A percentile compares a stretch with the other conserved stretches of the same genome.
Conservation (phyloP, 176 grass and related monocot genomes). For the Calamus simplicifolius region DNA sequence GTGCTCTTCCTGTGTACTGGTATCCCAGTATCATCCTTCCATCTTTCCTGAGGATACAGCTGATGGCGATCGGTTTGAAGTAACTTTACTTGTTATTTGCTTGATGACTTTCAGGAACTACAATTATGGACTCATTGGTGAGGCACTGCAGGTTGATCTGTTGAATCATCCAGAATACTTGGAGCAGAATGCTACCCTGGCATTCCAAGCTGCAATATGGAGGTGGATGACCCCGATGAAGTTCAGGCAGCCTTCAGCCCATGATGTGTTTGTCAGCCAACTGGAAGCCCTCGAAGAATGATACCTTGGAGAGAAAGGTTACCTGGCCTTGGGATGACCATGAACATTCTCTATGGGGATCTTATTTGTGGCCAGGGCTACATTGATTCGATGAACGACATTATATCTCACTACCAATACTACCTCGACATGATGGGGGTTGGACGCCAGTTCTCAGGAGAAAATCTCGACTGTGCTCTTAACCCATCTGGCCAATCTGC, state of each 20-base stretch:
- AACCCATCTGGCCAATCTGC: constrained; percentile 27
- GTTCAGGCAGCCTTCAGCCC: constrained; percentile 74
- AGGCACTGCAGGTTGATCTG: constrained; percentile 66
- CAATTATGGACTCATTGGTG: constrained; percentile 68
- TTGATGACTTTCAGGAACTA: constrained; percentile 43
- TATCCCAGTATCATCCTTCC: no score
- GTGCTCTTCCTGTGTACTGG: no score
- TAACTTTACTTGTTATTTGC: no score
- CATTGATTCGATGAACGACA: constrained; percentile 51
- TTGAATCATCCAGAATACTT: constrained; percentile 86
- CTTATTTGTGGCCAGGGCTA: constrained; percentile 52
- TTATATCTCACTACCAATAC: constrained; percentile 65
- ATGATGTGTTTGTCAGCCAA: constrained; percentile 83
- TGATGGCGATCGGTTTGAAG: no score
- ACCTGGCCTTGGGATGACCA: constrained; percentile 80
- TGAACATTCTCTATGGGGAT: constrained; percentile 81
- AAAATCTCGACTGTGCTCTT: constrained; percentile 82
- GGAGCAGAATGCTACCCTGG: constrained; percentile 80
- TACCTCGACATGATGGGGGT: constrained; percentile 83
- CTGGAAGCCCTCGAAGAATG: constrained; percentile 81
- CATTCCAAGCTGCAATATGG: constrained; percentile 89
- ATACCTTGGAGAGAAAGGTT: constrained; percentile 63
- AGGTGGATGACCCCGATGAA: constrained; percentile 97
- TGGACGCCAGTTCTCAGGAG: constrained; percentile 38
- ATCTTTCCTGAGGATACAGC: no score